phyloP scores from a whole-genome alignment of 2,329 filamentous ascomycete species.

The Immersiporthe knoxdaviesiana region DNA sequence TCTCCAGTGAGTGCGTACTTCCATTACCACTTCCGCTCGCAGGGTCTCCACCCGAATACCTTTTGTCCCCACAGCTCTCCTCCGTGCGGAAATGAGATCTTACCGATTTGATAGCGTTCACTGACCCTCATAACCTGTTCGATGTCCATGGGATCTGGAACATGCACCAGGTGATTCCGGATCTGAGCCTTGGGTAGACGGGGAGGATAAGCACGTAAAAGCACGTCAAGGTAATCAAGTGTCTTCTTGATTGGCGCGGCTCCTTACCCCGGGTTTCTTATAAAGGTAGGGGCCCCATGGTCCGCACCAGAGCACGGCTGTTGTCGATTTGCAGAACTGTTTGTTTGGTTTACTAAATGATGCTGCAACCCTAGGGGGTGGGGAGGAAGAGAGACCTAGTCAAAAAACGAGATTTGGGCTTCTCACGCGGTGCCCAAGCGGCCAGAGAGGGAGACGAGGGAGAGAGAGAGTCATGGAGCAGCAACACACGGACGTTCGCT shows the following conservation, averaged over 20 bases:
- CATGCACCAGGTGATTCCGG: not conserved
- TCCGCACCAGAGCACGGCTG: not conserved
- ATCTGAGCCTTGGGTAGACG: not conserved
- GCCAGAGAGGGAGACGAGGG: not conserved
- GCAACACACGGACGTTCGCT: not conserved
- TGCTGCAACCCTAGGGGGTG: not conserved
- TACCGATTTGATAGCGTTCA: conserved; percentile 10
- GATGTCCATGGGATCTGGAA: conserved; percentile 9
- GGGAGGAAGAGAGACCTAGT: not conserved
- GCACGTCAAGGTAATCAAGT: not conserved
- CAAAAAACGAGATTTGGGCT: not conserved
- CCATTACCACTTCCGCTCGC: conserved; percentile 4
- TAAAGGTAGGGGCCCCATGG: not conserved
- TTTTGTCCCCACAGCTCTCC: not conserved
- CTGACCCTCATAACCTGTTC: conserved; percentile 8
- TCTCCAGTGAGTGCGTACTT: not conserved
- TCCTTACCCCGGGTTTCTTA: not conserved
- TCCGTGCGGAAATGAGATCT: conserved; percentile 12
- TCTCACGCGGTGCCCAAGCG: not conserved
- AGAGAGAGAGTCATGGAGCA: not conserved
- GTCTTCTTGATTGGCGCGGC: not conserved
- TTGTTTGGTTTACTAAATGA: conserved; percentile 7
- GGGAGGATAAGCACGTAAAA: conserved; percentile 15
- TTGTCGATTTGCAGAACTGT: not conserved
- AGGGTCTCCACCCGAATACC: conserved; percentile 5